Conservation (phyloP, 202 grass and related monocot genomes). For the Schoenoplectus triqueter region DNA sequence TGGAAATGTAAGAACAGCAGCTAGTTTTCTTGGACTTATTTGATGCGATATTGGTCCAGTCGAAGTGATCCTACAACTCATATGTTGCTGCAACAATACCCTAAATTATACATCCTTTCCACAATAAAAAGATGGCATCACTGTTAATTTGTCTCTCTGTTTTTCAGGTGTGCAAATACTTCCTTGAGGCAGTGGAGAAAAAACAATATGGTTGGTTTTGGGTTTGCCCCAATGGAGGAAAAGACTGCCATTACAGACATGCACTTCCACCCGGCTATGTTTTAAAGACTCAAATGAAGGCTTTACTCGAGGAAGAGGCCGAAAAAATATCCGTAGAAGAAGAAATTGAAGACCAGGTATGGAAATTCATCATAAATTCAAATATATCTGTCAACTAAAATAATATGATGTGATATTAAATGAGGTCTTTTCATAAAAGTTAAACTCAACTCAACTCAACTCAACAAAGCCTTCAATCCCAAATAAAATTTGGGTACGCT, state of each 20-base stretch:
- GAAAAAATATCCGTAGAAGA: slow-evolving; percentile 91
- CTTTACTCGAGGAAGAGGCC: slow-evolving; percentile 93
- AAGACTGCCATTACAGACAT: slow-evolving; percentile 96
- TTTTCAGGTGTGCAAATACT: slow-evolving; percentile 90
- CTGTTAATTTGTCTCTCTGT: slow-evolving; percentile 30
- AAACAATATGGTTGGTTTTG: slow-evolving; percentile 99
- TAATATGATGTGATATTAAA: background rate
- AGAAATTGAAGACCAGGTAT: slow-evolving; percentile 96
- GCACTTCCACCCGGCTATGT: slow-evolving; percentile 85
- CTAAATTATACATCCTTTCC: background rate
- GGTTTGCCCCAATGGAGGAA: slow-evolving; percentile 95
- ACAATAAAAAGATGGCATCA: background rate
- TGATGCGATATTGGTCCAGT: background rate
- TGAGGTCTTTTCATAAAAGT: too few relatives aligned
- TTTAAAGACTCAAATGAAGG: slow-evolving; percentile 99
- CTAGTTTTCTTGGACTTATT: background rate
- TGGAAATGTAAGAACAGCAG: background rate
- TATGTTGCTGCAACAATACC: background rate
- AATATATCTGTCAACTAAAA: slow-evolving; percentile 13
- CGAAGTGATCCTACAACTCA: background rate
- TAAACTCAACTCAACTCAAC: too few relatives aligned
- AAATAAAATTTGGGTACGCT: too few relatives aligned
- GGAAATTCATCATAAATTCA: background rate
- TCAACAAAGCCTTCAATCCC: too few relatives aligned
- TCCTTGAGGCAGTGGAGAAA: slow-evolving; percentile 98